Base-by-base conservation (phyloP, 2,329 filamentous ascomycete species). In the Fusarium tanahbumbuense region DNA sequence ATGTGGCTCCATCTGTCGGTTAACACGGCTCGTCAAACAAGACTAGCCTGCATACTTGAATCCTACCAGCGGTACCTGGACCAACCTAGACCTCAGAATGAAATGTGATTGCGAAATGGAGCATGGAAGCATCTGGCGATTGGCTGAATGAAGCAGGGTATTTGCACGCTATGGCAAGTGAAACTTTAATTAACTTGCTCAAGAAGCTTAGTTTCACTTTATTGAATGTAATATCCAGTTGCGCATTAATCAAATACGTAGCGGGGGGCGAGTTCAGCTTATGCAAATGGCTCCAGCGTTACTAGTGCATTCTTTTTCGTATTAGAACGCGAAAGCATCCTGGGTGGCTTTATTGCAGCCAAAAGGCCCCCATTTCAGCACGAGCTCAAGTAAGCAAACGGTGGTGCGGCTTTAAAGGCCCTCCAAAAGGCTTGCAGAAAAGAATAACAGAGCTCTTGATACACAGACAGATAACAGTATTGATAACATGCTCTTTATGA, bases 371-470 rank as follows among this genome's bases (percentile, higher is more conserved):
- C 28, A 30, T 6, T 13, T 1, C 1, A 13, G 6, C 12, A 30
- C 7, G 12, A 7, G 6, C 28, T 30, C 12, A 12, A 30, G 28
- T 12, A 30, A 30, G n/a, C n/a, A n/a, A n/a, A n/a, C n/a, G n/a
- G n/a, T n/a, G 6, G 12, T 37, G 34, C 3, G 6, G 7, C 6
- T 11, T n/a, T n/a, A 6, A n/a, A n/a, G 18, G 10, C 10, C 9
- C 3, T n/a, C 16, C 3, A 12, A 1, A n/a, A 11, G 3, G 5
- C 9, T 18, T 10, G 6, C 9, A 18, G 16, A 37, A 11, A n/a
- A n/a, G 18, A 30, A 6, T 12, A 30, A 30, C 28, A 15, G 3
- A 18, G 34, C 16, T 37, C 16, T n/a, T 5, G 1, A 37, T 18
- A 37, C 9, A 11, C 18, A n/a, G 3, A n/a, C 5, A 6, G 8